Base-by-base conservation (phyloP, 202 grass and related monocot species). In the Panicum hallii region DNA sequence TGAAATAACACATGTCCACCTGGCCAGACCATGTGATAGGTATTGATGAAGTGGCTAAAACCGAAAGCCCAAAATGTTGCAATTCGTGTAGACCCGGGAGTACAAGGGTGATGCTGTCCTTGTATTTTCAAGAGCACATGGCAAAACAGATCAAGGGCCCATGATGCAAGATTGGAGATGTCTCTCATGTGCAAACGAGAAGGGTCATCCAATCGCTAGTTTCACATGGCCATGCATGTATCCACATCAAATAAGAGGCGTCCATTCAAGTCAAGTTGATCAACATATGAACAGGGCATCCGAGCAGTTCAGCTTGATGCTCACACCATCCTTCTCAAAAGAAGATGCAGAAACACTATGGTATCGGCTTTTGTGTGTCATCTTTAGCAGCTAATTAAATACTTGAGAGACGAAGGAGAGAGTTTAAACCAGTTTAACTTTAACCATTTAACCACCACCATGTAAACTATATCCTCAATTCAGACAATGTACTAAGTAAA, bases 361-460 rank as follows among this genome's bases (percentile, higher is more conserved):
- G 71, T 86, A 70, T 5, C 70, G 68, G 22, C 45, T 90, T 76
- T 53, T 26, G 26, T 22, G 20, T 81, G 86, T 79, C 78, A 60
- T 79, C 11, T 83, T 58, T 86, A 69, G 83, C 75, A 87, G 54
- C 80, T 90, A 83, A 36, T 70, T 81, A 63, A 67, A 54, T 70
- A 58, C 19, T 82, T 11, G 15, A 12, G 32, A 56, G 52, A 55
- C 11, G 65, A 26, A 26, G 26, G 26, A 26, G 12, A 79, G 50
- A 52, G 63, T 30, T 80, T 34, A 36, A 45, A 71, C 43, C 56
- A 23, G 1, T 44, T 41, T 67, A 50, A 65, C n/a, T 67, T 67
- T 41, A 65, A 20, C 60, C 47, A 1, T 60, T 41, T 78, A 48
- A 63, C 41, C 76, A 38, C 69, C 84, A 87, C 11, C 64, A 77